A percentile compares a stretch with the other conserved stretches of the same genome.
Evolutionary conservation across 257 asterid genomes (phyloP).

Genomic region (Nicotiana tabacum): DNA sequence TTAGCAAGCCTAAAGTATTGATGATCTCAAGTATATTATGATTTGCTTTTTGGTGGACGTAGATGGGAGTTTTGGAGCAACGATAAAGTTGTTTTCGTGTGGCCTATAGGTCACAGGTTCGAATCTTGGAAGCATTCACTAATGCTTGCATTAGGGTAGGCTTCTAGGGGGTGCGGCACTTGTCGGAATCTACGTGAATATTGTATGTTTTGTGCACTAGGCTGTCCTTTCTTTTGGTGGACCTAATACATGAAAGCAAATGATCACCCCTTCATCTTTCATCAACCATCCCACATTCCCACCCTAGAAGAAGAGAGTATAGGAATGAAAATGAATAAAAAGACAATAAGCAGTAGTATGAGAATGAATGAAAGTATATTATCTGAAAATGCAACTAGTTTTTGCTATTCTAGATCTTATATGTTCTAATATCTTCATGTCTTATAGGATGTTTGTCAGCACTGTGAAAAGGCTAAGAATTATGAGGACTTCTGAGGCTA

Average conservation of each 20-base stretch:
- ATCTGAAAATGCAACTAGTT: background rate
- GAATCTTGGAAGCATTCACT: no score
- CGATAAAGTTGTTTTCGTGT: no score
- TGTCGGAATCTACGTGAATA: no score
- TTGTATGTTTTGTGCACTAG: accelerated
- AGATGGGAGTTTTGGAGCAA: no score
- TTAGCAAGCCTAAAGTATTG: background rate
- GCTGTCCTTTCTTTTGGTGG: background rate
- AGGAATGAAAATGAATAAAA: background rate
- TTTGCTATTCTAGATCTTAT: background rate
- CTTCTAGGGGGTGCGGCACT: no score
- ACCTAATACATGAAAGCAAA: background rate
- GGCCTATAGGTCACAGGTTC: no score
- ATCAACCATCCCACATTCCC: background rate
- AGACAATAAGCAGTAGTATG: no score
- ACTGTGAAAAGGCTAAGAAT: slow-evolving; percentile 78
- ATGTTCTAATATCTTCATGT: slow-evolving; percentile 1
- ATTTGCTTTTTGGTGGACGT: background rate
- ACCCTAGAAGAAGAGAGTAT: background rate
- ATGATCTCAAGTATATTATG: background rate
- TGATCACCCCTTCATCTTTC: background rate
- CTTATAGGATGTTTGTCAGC: slow-evolving; percentile 67
- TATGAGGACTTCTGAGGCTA: slow-evolving; percentile 77
- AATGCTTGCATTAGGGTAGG: no score
- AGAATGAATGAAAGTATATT: no score